These are phyloP conservation scores for Globisporangium cederbergense DNA, from an alignment of 352 stramenopile genomes.

Conservation along the genomic window DNA sequence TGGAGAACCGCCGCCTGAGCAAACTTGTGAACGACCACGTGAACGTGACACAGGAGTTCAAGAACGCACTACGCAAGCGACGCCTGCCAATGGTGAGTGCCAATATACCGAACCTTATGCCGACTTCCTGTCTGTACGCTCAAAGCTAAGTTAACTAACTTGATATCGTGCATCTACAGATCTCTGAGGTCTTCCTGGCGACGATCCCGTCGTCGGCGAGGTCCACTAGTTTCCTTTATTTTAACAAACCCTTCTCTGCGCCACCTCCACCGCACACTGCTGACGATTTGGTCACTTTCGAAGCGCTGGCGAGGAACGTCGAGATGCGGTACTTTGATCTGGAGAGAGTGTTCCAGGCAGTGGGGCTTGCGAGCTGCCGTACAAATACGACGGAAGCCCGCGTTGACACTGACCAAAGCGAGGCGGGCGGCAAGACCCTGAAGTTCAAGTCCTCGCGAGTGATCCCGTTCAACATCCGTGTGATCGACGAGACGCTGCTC, in stretches of 20 bases:
- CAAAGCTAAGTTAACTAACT: no score
- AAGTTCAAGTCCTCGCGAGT: slow-evolving; percentile 11
- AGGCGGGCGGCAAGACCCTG: not conserved
- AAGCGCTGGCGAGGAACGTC: slow-evolving; percentile 1
- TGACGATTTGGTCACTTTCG: not conserved
- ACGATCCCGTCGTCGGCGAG: no score
- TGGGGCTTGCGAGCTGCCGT: not conserved
- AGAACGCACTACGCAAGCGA: not conserved
- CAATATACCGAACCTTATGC: no score
- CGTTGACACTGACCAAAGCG: not conserved
- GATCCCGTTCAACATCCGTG: slow-evolving; percentile 8
- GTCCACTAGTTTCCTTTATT: no score
- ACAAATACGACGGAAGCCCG: slow-evolving; percentile 3
- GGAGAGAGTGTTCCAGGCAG: slow-evolving; percentile 10
- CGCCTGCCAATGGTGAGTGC: not conserved
- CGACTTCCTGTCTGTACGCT: no score
- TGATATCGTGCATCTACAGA: not conserved
- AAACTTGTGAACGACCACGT: not conserved
- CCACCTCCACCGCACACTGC: not conserved
- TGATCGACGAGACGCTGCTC: slow-evolving; percentile 8
- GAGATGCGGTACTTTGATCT: slow-evolving; percentile 11
- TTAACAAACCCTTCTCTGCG: not conserved
- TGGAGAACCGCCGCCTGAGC: not conserved
- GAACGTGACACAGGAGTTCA: not conserved
- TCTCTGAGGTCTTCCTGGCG: not conserved